Base-by-base conservation (phyloP, 768 basidiomycete genomes). In the Boletus vinaceobasis region DNA sequence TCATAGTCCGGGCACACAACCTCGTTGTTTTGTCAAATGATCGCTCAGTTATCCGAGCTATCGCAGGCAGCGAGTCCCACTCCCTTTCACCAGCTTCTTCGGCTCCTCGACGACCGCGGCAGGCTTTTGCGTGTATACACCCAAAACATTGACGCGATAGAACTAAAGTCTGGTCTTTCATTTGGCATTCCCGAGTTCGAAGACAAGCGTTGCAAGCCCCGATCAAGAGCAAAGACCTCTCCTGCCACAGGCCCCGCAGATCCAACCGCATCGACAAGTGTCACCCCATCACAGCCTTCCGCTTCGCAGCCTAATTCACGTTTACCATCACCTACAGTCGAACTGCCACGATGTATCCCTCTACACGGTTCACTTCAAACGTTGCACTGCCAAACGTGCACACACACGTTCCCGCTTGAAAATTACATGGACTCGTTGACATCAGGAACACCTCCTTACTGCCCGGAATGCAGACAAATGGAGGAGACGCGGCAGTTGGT, bases 121-220 rank as follows among this genome's bases (percentile, higher is more conserved):
- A 80, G 81, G 57, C 81, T 96, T 4, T 78, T 94, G 36, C 80
- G 93, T 26, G 90, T 93, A 2, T 96, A 95, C 71, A 94, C 93
- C 0, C 93, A 96, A 75, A 95, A 96, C 71, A 95, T 95, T 56
- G 93, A 96, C 67, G 86, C 85, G 26, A 84, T 96, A 39, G 93
- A 96, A 67, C 76, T 77, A 55, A 93, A 92, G 68, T 87, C 82
- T n/a, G 93, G 93, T 4, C 79, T 96, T 10, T 84, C 87, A 1
- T 90, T 90, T 57, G 92, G 93, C n/a, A 78, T 94, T 11, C 91
- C 92, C 26, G 80, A 81, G 52, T 84, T 82, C 57, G 79, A 82
- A 56, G 78, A 73, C 56, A 82, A 77, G 61, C 79, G 83, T n/a
- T 74, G 62, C 44, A 85, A 80, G 66, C 69, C 77, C 26, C 77